Evolutionary conservation across 2,329 filamentous ascomycete species (phyloP).

Genomic region (Botrytis byssoidea): DNA sequence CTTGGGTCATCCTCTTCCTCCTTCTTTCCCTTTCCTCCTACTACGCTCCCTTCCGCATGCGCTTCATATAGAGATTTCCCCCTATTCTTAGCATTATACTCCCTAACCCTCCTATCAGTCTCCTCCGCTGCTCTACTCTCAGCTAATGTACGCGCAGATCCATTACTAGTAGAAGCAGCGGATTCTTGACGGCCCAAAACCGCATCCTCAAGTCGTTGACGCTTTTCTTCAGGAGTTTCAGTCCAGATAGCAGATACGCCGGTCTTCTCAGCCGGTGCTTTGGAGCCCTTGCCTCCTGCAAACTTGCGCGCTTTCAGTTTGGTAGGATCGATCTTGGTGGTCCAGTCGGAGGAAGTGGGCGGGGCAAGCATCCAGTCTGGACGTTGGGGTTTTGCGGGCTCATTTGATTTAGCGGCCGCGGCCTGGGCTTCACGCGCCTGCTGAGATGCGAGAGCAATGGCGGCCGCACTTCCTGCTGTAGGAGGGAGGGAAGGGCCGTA

Average conservation of each 20-base stretch:
- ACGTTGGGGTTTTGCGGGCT: slow-evolving; percentile 56
- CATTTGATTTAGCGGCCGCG: slow-evolving; percentile 25
- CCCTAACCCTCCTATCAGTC: slow-evolving; percentile 51
- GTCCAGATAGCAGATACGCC: slow-evolving; percentile 65
- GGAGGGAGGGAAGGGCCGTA: slow-evolving; percentile 61
- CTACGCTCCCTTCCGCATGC: slow-evolving; percentile 43
- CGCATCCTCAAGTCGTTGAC: slow-evolving; percentile 74
- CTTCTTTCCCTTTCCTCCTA: slow-evolving; percentile 28
- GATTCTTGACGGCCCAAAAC: slow-evolving; percentile 65
- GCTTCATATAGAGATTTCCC: slow-evolving; percentile 58
- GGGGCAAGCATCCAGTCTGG: slow-evolving; percentile 85
- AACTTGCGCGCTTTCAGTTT: slow-evolving; percentile 82
- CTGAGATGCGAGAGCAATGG: slow-evolving; percentile 6
- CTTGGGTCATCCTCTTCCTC: slow-evolving; percentile 84
- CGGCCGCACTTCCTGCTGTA: slow-evolving; percentile 38
- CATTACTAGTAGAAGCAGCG: slow-evolving; percentile 17
- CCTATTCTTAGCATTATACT: slow-evolving; percentile 57
- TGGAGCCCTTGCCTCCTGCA: slow-evolving; percentile 63
- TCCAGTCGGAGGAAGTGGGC: slow-evolving; percentile 53
- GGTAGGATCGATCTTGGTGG: slow-evolving; percentile 73
- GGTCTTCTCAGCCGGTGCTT: slow-evolving; percentile 40
- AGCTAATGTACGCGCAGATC: slow-evolving; percentile 24
- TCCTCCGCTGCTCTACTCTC: slow-evolving; percentile 42
- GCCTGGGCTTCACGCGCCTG: background rate
- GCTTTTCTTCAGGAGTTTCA: slow-evolving; percentile 86